A percentile compares a stretch with the other conserved stretches of the same genome.
phyloP scores from a whole-genome alignment of 257 asterid species.

The Plectranthus barbatus region DNA sequence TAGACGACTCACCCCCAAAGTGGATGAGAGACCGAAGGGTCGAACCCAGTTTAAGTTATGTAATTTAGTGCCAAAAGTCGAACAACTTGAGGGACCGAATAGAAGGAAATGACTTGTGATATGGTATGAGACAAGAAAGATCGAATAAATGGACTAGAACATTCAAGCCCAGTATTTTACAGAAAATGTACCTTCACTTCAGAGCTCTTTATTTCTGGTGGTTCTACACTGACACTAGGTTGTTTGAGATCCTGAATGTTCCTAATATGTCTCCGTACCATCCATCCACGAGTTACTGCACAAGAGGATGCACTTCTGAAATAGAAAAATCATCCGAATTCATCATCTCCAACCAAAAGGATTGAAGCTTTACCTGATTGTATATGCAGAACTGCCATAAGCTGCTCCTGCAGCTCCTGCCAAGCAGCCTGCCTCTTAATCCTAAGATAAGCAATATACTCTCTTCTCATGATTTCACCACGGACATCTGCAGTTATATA shows the following conservation, averaged over 20 bases:
- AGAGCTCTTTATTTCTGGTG: conserved; percentile 34
- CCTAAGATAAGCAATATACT: conserved; percentile 25
- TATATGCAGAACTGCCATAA: conserved; percentile 53
- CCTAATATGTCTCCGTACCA: conserved; percentile 44
- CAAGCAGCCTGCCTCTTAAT: conserved; percentile 32
- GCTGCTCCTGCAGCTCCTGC: conserved; percentile 35
- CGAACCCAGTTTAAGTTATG: too few species aligned
- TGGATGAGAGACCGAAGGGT: too few species aligned
- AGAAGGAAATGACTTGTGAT: neutral
- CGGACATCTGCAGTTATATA: conserved; percentile 56
- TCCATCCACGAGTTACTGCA: conserved; percentile 80
- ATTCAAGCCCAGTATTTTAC: neutral
- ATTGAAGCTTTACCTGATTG: conserved; percentile 57
- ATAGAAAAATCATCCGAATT: neutral
- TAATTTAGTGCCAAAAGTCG: neutral
- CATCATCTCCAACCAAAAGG: conserved; percentile 3
- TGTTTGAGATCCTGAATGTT: conserved; percentile 23
- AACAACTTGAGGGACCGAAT: neutral
- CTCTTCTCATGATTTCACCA: conserved; percentile 73
- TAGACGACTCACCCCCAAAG: too few species aligned
- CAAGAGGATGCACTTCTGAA: neutral
- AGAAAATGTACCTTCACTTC: conserved; percentile 51
- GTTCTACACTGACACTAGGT: conserved; percentile 18
- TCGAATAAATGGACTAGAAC: neutral
- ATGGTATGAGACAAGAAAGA: neutral